Evolutionary conservation across 805 yeast species (phyloP), one percentile per base, ranked within the genome.

Genomic region (Torulaspora maleeae): DNA sequence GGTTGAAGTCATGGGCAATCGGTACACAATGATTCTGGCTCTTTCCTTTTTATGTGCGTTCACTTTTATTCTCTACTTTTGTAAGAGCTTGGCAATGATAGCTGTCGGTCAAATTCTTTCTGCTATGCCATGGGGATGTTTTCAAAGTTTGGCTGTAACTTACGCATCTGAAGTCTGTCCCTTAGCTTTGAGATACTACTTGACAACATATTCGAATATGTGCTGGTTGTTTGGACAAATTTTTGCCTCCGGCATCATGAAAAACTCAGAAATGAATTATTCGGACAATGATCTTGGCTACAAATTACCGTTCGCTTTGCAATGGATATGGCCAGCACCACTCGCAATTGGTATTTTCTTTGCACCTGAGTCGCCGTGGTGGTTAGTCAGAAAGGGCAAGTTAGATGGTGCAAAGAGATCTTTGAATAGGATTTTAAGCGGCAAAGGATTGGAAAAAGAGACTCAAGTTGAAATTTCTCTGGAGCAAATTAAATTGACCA

Each of bases 361-460:
- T 5, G 75, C 79, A 36, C 83, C 83, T 10, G 82, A 78, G 44
- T 74, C 79, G 9, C 83, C 83, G 22, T 74, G 77, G 73, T 78
- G 78, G 77, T 60, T 77, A 36, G 71, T 73, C 3, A 69, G 72
- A 43, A 67, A 68, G 49, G 73, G 72, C 3, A 61, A 62, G 38
- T 40, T 56, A 15, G 67, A 62, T 0, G 73, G 73, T 7, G 83
- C 84, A 9, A 68, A 66, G 57, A 34, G 58, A 42, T 60, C 75
- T 7, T 43, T 74, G 34, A 51, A 46, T 41, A 64, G 73, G 51
- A 68, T 73, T 22, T 52, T 69, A 30, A 58, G 70, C 19, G 65
- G 58, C 17, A 60, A 63, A 44, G 58, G 57, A 12, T 27, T 27
- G 5, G 52, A 63, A 38, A 49, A 67, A 45, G 70, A 71, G n/a